Percentiles rank a stretch among this genome's conserved stretches.
Conservation (phyloP, 2,329 filamentous ascomycete genomes). For the Clonostachys sp. region DNA sequence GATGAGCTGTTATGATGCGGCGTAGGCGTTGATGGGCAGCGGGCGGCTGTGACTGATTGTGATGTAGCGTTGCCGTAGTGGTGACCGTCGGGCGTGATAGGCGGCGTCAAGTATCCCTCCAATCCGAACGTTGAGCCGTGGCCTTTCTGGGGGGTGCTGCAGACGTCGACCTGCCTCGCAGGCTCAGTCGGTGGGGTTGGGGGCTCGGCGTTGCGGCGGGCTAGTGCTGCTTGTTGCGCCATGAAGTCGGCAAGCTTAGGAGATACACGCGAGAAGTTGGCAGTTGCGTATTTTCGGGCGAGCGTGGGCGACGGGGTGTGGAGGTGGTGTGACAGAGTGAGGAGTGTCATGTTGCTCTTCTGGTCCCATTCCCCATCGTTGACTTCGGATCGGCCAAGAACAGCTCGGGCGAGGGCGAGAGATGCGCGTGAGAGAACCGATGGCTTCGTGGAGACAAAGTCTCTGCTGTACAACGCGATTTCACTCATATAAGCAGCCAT, state of each 20-base stretch:
- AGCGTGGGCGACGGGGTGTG: slow-evolving; percentile 54
- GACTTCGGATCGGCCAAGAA: slow-evolving; percentile 75
- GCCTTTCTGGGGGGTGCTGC: slow-evolving; percentile 76
- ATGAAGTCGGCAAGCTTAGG: slow-evolving; percentile 54
- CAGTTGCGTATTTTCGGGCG: slow-evolving; percentile 54
- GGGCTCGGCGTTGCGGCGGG: slow-evolving; percentile 42
- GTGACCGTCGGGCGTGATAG: slow-evolving; percentile 74
- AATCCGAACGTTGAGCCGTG: slow-evolving; percentile 59
- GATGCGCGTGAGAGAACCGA: slow-evolving; percentile 88
- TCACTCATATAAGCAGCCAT: slow-evolving; percentile 94
- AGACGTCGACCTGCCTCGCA: slow-evolving; percentile 55
- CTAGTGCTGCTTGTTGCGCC: slow-evolving; percentile 52
- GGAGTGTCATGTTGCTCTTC: slow-evolving; percentile 62
- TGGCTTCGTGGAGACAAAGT: slow-evolving; percentile 89
- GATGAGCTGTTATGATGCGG: slow-evolving; percentile 24
- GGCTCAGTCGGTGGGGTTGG: slow-evolving; percentile 53
- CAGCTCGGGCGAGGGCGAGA: slow-evolving; percentile 79
- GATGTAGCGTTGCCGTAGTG: slow-evolving; percentile 38
- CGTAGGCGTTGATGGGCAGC: slow-evolving; percentile 60
- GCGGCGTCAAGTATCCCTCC: slow-evolving; percentile 77
- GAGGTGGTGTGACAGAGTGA: slow-evolving; percentile 55
- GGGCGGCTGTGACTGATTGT: slow-evolving; percentile 31
- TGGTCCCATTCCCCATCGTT: slow-evolving; percentile 74
- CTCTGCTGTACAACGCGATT: slow-evolving; percentile 92
- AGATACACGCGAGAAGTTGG: slow-evolving; percentile 47